phyloP scores from a whole-genome alignment of 345 rosid species.

The Aquilaria sinensis region DNA sequence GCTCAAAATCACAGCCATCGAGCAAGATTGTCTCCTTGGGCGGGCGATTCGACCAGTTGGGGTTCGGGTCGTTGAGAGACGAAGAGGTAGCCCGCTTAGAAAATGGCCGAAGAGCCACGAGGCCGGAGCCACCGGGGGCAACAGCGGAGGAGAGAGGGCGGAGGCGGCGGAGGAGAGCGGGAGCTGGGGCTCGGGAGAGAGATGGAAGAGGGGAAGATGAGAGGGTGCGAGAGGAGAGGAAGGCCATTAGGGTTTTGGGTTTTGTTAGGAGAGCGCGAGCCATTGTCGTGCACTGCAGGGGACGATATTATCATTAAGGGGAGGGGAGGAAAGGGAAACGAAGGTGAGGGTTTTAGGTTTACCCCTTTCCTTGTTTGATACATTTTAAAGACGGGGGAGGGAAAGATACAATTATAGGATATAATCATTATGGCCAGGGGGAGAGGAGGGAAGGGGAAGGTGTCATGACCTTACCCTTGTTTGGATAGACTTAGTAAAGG shows the following conservation, averaged over 20 bases:
- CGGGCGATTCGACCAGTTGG: conserved; percentile 92
- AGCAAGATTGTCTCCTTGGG: conserved; percentile 89
- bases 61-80: conserved; percentile 63
- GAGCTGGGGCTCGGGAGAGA: conserved; percentile 16
- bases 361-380: too few species aligned
- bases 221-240: conserved; percentile 12
- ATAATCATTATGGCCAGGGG: too few species aligned
- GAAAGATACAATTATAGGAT: too few species aligned
- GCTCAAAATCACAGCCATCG: conserved; percentile 92
- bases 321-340: not conserved
- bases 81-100: conserved; percentile 47
- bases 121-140: conserved; percentile 17
- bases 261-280: conserved; percentile 38
- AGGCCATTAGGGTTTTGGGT: conserved; percentile 28
- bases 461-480: too few species aligned
- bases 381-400: too few species aligned
- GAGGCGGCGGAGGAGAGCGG: conserved; percentile 17
- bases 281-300: conserved; percentile 20
- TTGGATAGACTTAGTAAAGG: too few species aligned
- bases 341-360: conserved; percentile 6
- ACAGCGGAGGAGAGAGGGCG: conserved; percentile 13
- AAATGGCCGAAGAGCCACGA: conserved; percentile 17
- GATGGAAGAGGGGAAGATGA: conserved; percentile 14
- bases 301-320: too few species aligned
- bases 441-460: too few species aligned